phyloP scores from a whole-genome alignment of 768 basidiomycete genomes.

The Nevesoporus exiguus region DNA sequence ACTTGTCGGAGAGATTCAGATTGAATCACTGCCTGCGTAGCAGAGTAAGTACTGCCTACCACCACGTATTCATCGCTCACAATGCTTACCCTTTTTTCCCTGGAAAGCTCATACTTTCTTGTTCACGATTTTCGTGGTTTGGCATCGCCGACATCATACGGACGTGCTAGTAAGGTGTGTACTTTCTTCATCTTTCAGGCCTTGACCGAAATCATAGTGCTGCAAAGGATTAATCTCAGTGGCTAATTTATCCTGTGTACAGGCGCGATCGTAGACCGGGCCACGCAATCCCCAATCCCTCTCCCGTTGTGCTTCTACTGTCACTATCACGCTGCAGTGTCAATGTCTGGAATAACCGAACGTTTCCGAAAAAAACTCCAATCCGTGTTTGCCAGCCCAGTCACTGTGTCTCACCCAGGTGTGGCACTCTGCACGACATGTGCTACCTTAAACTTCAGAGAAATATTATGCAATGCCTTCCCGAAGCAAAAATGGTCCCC shows the following conservation, averaged over 20 bases:
- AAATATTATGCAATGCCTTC: slow-evolving; percentile 13
- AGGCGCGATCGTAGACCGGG: neutral
- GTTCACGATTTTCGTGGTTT: too few relatives aligned
- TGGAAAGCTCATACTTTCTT: too few relatives aligned
- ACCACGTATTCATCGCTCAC: too few relatives aligned
- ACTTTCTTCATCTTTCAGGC: neutral
- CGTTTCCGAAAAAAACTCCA: slow-evolving; percentile 5
- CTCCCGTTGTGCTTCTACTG: neutral
- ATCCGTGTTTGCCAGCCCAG: neutral
- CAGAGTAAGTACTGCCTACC: too few relatives aligned
- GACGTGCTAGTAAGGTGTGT: too few relatives aligned
- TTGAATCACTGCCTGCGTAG: too few relatives aligned
- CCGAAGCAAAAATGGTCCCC: neutral
- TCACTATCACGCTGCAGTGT: neutral
- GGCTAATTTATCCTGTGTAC: neutral
- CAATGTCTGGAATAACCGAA: slow-evolving; percentile 2
- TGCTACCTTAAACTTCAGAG: slow-evolving; percentile 4
- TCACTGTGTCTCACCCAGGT: neutral
- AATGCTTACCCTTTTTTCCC: too few relatives aligned
- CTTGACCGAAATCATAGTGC: neutral
- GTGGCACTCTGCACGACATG: slow-evolving; percentile 13
- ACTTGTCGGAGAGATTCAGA: too few relatives aligned
- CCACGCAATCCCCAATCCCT: neutral
- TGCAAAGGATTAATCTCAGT: neutral
- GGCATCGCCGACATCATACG: too few relatives aligned